Base-by-base conservation (phyloP, 2,329 filamentous ascomycete species). In the Aspergillus versicolor region DNA sequence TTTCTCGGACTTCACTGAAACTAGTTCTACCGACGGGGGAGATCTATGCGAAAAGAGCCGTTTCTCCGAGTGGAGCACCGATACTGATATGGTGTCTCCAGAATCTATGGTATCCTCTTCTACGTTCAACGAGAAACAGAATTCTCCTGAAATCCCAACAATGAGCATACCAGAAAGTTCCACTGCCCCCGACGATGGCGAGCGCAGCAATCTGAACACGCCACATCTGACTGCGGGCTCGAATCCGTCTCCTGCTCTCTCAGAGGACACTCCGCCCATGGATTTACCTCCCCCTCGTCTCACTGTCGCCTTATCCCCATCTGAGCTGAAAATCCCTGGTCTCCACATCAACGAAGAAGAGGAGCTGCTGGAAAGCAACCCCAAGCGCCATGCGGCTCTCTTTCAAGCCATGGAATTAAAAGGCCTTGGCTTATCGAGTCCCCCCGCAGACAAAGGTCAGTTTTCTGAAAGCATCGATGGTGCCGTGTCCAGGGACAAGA, bases 1-100 rank as follows among this genome's bases (percentile, higher is more conserved):
- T 54, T 79, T 78, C 56, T 79, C 77, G 2, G 73, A 72, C 50
- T 71, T 75, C 61, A 75, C 66, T 4, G 65, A 70, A 24, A 72
- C 70, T 1, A 69, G 67, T 13, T 74, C 74, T 15, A 57, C 60
- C 24, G 59, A 57, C 30, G 63, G 59, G n/a, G 47, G 67, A 34
- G 75, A 70, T 2, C 62, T 65, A 5, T 65, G 65, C 27, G 68
- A 73, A 47, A 65, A 61, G 52, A 76, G 75, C 52, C 73, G 67
- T 6, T 77, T 76, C 49, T 76, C 75, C 0, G 70, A 74, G 63
- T 77, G 72, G 70, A 75, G 72, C 52, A 73, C 72, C 11, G 73
- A 75, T 52, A 71, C 69, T 8, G 73, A 75, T 11, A 58, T 68
- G 21, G 56, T 67, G 32, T 73, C 73, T 4, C 70, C 70, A 5